Base-by-base conservation (phyloP, 1,284 basidiomycete species). In the Hemileia vastatrix region DNA sequence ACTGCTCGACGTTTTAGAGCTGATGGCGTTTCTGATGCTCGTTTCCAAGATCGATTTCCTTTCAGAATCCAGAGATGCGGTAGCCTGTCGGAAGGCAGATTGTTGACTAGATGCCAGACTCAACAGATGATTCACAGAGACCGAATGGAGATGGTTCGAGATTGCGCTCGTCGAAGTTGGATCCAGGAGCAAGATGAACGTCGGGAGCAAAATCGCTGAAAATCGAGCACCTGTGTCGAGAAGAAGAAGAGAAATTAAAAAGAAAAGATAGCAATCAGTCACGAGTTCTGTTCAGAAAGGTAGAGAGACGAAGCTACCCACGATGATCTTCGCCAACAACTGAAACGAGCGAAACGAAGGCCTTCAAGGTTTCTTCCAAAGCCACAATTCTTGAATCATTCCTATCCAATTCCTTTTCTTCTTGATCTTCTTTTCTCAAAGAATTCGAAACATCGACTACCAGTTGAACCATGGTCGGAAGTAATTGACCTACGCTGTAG, bases 401-500 rank as follows among this genome's bases (percentile, higher is more conserved):
- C 23, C 23, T 24, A 32, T 32, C 48, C 36, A 40, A 11, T 50
- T 32, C 48, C n/a, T 24, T 24, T n/a, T 50, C 23, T 32, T 32
- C 11, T 11, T 50, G 9, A 9, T 32, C n/a, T 50, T 32, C 23
- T 13, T 11, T 32, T 15, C 48, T 11, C n/a, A 24, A n/a, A 40
- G 36, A 40, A 15, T 15, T 40, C 11, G 15, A 9, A 40, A 15
- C 65, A 27, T 2, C 63, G 56, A 57, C 67, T 4, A 70, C 63
- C 51, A 66, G 67, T 60, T 70, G 70, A 52, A 73, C 67, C 36
- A 73, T 45, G 9, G 64, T 62, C 0, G 73, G 71, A 24, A 72
- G 27, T n/a, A 70, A 61, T 59, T 70, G 67, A 21, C 73, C 71
- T 13, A 73, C 65, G 50, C 68, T 69, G 59, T 67, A 68, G 21